These are phyloP conservation scores for Ensete glaucum DNA, from an alignment of 176 grass and related monocot genomes.

Conservation along the genomic window DNA sequence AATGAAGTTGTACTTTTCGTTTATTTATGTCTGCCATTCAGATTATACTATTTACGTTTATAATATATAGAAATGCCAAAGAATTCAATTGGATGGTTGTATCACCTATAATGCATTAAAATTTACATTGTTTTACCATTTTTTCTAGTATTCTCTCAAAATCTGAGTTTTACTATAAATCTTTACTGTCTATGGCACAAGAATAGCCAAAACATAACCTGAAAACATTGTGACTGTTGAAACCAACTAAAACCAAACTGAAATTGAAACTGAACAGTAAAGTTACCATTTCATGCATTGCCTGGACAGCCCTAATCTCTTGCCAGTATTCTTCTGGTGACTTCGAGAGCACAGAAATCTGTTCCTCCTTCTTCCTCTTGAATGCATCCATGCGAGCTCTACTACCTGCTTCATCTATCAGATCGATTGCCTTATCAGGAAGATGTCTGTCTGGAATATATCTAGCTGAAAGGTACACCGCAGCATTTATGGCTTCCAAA, in stretches of 20 bases:
- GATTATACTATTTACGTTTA: too few species aligned
- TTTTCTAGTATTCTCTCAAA: too few species aligned
- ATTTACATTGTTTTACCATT: not conserved
- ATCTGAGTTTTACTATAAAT: too few species aligned
- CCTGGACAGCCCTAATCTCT: conserved; percentile 89
- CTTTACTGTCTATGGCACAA: too few species aligned
- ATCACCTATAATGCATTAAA: too few species aligned
- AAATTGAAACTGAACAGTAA: not conserved
- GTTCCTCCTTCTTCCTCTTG: conserved; percentile 83
- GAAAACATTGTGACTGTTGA: too few species aligned
- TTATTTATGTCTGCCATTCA: too few species aligned
- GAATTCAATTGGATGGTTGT: too few species aligned
- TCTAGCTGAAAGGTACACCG: conserved; percentile 90
- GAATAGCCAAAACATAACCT: too few species aligned
- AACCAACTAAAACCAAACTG: not conserved
- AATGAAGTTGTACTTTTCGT: conserved; percentile 2
- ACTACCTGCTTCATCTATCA: conserved; percentile 98
- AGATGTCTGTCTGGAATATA: conserved; percentile 91
- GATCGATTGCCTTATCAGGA: conserved; percentile 97
- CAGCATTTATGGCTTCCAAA: conserved; percentile 72
- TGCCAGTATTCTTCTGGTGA: conserved; percentile 92
- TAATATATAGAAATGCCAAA: too few species aligned
- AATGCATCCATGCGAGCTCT: conserved; percentile 77
- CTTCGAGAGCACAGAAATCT: conserved; percentile 63
- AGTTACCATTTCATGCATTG: conserved; percentile 82